Base-by-base conservation (phyloP, 345 rosid genomes). In the Mercurialis annua region DNA sequence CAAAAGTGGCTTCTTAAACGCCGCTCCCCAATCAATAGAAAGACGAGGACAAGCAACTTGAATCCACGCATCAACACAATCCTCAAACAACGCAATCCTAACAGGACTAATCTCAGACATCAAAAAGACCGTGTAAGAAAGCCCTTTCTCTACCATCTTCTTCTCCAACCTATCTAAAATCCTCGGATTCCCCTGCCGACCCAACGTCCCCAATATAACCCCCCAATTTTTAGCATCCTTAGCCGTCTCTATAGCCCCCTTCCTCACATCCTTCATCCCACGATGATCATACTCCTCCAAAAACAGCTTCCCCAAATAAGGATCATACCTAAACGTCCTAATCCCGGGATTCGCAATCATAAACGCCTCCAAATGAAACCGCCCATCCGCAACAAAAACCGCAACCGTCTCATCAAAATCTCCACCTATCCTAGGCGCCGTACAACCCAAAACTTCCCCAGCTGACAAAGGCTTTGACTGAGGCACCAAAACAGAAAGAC, bases 1-100 rank as follows among this genome's bases (percentile, higher is more conserved):
- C 55, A 94, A 61, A 10, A 91, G 77, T 1, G 97, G 97, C 73
- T 83, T 94, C 50, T 44, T 69, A 83, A 93, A 93, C 0, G 97
- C 92, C 58, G 89, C 96, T 6, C 97, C 99, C 99, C 99, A 89
- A 69, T 94, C 99, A 65, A 94, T 94, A 0, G 97, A 91, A 47
- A 94, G 88, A 60, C 96, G 75, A 0, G 99, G 99, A 51, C 99
- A 94, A 0, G 97, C 99, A 46, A 89, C 87, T 70, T 94, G 99
- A 49, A 94, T 81, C 93, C 99, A 94, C 70, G 98, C 93, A 82
- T 94, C 96, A 17, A 91, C 79, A 1, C 86, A 78, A 64, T 87
- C 96, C 76, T 89, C 96, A 54, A 94, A 91, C 84, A 94, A 74
- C 0, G 83, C 83, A n/a, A 94, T 79, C 70, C 90, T 83, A 6